Conservation (phyloP, 495 filamentous ascomycete genomes). For the Letharia columbiana region DNA sequence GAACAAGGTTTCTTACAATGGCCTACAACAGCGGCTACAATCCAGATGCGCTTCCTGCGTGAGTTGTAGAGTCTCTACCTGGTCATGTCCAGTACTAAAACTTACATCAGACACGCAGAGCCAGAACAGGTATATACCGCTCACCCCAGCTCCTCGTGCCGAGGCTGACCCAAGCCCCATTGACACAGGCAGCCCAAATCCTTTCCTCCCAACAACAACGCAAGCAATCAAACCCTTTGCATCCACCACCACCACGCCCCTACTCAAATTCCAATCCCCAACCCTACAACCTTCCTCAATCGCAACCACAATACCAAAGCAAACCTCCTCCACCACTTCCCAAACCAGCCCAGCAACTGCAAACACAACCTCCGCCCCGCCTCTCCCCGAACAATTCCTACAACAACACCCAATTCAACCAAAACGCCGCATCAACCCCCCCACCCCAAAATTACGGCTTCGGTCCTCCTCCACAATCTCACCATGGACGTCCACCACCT, state of each 20-base stretch:
- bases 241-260: constrained; percentile 25
- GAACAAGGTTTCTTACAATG: constrained; percentile 41
- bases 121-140: constrained; percentile 67
- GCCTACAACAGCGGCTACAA: constrained; percentile 91
- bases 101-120: constrained; percentile 68
- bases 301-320: constrained; percentile 23
- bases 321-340: constrained; percentile 29
- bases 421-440: constrained; percentile 35
- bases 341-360: constrained; percentile 17
- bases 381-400: constrained; percentile 29
- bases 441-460: constrained; percentile 54
- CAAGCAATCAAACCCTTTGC: constrained; percentile 27
- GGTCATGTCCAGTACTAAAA: constrained; percentile 6
- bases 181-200: constrained; percentile 46
- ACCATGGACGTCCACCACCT: constrained; percentile 40
- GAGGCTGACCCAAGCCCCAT: neutral
- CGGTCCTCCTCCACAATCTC: constrained; percentile 46
- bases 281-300: constrained; percentile 23
- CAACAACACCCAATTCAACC: constrained; percentile 35
- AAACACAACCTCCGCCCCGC: constrained; percentile 28
- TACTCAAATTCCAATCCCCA: constrained; percentile 28
- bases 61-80: constrained; percentile 36
- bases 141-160: neutral
- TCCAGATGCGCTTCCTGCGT: constrained; percentile 95
- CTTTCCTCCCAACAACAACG: constrained; percentile 34